Base-by-base conservation (phyloP, 1,284 basidiomycete species). In the Fomes fomentarius region DNA sequence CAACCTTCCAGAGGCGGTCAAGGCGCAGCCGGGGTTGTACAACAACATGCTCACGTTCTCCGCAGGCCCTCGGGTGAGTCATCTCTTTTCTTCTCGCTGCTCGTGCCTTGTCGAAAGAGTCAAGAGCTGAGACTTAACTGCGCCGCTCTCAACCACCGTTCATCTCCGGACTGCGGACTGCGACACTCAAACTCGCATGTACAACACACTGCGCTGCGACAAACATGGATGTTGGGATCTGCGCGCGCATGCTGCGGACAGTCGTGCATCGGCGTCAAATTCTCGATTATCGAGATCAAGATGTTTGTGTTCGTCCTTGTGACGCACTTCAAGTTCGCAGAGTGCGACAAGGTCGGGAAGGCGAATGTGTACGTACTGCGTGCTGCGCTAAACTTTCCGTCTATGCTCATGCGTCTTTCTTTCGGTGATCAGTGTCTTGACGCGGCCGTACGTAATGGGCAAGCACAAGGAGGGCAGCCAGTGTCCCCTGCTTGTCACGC, bases 231-330 rank as follows among this genome's bases (percentile, higher is more conserved):
- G n/a, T n/a, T n/a, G n/a, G n/a, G n/a, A 12, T 7, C n/a, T 19
- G 43, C 30, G n/a, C 41, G 4, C 12, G 42, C n/a, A 17, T 24
- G 38, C 11, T 11, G 14, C 19, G 3, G n/a, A 19, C 49, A 92
- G 90, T 84, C 89, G 1, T 93, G 90, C 66, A 89, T 91, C 46
- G 91, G 91, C 3, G 76, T 87, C 73, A 81, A 83, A 26, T 90
- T 92, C 67, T 88, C 90, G 12, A 74, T 90, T 66, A 87, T 91
- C 52, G 89, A 92, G 71, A 87, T 91, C 63, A 93, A 92, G 71
- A 79, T 80, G 1, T 85, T 93, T 64, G 65, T 91, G 12, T 91
- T 83, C 63, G 78, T 85, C 40, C 76, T 93, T 24, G 60, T 93
- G 40, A 82, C 83, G 12, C 79, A 80, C 62, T 93, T 91, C 61